Conservation (phyloP, 352 stramenopile genomes). For the Blastocystis sp. region DNA sequence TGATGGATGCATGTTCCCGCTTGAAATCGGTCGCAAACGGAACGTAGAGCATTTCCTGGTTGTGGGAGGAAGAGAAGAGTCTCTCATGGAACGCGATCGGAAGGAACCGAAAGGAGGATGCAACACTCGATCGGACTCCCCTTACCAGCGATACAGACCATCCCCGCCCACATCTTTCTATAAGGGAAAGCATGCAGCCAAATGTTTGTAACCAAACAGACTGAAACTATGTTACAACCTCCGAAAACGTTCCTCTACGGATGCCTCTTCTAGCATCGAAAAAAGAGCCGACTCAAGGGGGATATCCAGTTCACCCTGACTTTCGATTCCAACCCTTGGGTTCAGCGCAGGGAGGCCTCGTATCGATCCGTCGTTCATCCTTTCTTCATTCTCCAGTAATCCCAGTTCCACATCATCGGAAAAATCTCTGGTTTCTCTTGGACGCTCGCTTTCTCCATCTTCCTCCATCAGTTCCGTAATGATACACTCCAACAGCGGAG, state of each 20-base stretch:
- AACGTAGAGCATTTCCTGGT: neutral
- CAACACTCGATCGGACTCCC: neutral
- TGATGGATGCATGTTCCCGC: slow-evolving; percentile 8
- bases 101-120: neutral
- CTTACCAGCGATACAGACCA: neutral
- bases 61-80: neutral
- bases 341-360: slow-evolving; percentile 23
- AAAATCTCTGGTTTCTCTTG: neutral
- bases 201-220: neutral
- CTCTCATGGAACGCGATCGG: neutral
- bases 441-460: neutral
- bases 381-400: neutral
- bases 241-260: neutral
- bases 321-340: neutral
- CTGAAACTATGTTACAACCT: neutral
- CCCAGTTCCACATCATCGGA: neutral
- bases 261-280: slow-evolving; percentile 15
- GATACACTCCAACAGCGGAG: neutral
- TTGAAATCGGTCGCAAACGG: neutral
- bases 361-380: neutral
- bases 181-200: neutral
- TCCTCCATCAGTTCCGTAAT: neutral
- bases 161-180: neutral
- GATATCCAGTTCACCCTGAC: neutral
- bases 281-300: neutral